Conservation (phyloP, 306 rosid species). For the Ormosia semicastrata region DNA sequence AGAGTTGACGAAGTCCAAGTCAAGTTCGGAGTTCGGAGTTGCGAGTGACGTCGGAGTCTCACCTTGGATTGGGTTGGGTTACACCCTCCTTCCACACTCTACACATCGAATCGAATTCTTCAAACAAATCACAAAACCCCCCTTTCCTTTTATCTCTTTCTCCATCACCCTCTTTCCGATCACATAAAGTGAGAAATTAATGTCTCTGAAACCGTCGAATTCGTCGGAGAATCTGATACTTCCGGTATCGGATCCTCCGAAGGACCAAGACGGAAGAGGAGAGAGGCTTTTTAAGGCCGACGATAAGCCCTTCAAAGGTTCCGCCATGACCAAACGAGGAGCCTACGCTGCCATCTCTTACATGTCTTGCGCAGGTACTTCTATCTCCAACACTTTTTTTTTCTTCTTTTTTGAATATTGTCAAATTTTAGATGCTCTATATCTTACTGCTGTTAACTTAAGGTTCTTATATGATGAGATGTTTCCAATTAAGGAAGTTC, state of each 20-base stretch:
- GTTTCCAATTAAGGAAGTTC: background rate
- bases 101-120: background rate
- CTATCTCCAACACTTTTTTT: background rate
- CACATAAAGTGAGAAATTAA: background rate
- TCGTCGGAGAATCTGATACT: conserved; percentile 50
- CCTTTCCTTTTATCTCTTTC: no score
- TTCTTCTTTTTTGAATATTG: background rate
- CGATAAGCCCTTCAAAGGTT: conserved; percentile 77
- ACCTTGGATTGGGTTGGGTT: no score
- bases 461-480: background rate
- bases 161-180: no score
- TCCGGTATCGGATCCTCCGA: conserved; percentile 73
- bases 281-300: conserved; percentile 42
- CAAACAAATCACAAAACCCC: background rate
- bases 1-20: no score
- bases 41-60: no score
- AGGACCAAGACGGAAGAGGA: conserved; percentile 37
- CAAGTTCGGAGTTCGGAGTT: no score
- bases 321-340: conserved; percentile 88
- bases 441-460: background rate
- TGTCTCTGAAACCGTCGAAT: conserved; percentile 48
- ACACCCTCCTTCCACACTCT: no score
- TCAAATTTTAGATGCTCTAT: background rate
- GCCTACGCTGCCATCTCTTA: conserved; percentile 85
- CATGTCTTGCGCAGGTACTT: conserved; percentile 83